Base-by-base conservation (phyloP, 2,329 filamentous ascomycete genomes). In the Colletotrichum sp. region DNA sequence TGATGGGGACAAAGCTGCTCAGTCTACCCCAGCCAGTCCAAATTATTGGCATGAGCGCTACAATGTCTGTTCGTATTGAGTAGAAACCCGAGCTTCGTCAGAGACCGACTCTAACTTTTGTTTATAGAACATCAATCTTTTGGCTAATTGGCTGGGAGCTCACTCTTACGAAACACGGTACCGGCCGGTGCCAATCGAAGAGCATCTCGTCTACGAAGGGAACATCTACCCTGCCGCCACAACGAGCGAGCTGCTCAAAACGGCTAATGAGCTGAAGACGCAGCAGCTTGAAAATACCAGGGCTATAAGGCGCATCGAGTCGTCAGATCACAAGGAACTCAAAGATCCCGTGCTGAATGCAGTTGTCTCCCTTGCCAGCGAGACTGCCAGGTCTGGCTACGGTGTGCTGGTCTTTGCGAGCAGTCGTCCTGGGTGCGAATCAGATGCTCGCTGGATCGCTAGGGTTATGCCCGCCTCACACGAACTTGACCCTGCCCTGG, bases 1-100 rank as follows among this genome's bases (percentile, higher is more conserved):
- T 96, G 7, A 91, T 95, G 84, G 92, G 93, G 7, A 94, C 93
- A 5, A 96, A 96, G 80, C 81, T 96, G 34, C 85, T 95, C n/a
- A 90, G 92, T 72, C 84, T 96, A 26, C 92, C 91, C 30, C 91
- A 94, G 74, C 85, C 88, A 28, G 88, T 95, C 21, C 94, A 96
- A 80, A 92, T 96, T 24, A 86, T 95, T 74, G 94, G 93, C 78
- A 96, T 96, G 94, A 96, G 94, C 80, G 94, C 94, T 6, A 96
- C 94, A 1, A 86, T 96, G 63, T 92, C 93, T 71, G 93, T 94
- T 85, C 80, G 89, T 84, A 21, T 21, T 34, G 16, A 30, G 13
- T 15, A 15, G 13, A 21, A 64, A 18, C 15, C 12, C 7, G 18
- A 60, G 21, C 24, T 13, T 39, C 24, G 18, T 21, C 15, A 24